Conservation (phyloP, 192 early-diverging fungal species). For the Funneliformis geosporum region DNA sequence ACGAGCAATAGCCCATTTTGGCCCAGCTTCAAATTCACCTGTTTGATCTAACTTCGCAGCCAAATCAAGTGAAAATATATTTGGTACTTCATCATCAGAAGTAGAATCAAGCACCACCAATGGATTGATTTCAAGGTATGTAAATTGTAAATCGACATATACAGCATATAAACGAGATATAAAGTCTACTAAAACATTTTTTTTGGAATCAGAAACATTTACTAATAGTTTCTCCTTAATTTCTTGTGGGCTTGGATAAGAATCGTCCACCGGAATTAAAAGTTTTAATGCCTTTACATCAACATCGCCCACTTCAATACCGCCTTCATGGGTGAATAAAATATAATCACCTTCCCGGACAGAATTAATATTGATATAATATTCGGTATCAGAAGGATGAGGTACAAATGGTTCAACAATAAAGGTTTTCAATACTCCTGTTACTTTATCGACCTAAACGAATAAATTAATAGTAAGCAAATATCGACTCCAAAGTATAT, state of each 20-base stretch:
- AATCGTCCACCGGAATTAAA: slow-evolving; percentile 76
- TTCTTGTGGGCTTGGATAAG: slow-evolving; percentile 66
- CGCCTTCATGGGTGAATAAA: slow-evolving; percentile 97
- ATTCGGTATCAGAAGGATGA: slow-evolving; percentile 90
- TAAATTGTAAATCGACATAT: slow-evolving; percentile 96
- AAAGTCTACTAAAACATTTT: slow-evolving; percentile 84
- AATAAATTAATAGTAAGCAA: not conserved
- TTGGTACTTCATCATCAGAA: slow-evolving; percentile 49
- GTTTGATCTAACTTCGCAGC: slow-evolving; percentile 99
- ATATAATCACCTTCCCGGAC: slow-evolving; percentile 95
- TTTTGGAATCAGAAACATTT: slow-evolving; percentile 67
- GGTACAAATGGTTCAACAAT: slow-evolving; percentile 93
- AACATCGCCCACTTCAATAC: slow-evolving; percentile 98
- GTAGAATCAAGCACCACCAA: slow-evolving; percentile 85
- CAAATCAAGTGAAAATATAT: slow-evolving; percentile 92
- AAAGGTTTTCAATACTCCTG: slow-evolving; percentile 91
- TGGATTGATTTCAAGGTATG: slow-evolving; percentile 99
- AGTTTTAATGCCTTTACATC: slow-evolving; percentile 94
- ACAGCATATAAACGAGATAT: slow-evolving; percentile 91
- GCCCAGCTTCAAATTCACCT: slow-evolving; percentile 93
- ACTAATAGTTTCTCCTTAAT: slow-evolving; percentile 71
- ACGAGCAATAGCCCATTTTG: slow-evolving; percentile 93
- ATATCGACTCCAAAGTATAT: not conserved
- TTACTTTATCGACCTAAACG: slow-evolving; percentile 74
- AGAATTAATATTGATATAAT: slow-evolving; percentile 97